Base-by-base conservation (phyloP, 1,139 yeast genomes). In the Lodderomyces pseudojiufengensis region DNA sequence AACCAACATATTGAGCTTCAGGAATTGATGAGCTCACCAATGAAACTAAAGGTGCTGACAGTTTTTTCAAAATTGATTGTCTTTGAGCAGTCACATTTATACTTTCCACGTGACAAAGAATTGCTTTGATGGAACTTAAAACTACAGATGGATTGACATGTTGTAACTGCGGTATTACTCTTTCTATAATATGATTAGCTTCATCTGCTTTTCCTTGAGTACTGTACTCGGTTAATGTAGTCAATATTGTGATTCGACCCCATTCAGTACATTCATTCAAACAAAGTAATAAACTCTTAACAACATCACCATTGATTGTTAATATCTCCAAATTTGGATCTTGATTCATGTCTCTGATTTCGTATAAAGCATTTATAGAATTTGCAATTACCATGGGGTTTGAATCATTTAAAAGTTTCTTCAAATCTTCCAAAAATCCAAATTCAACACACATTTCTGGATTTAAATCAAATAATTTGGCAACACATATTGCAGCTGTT, bases 331-430 rank as follows among this genome's bases (percentile, higher is more conserved):
- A 57, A 37, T 63, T 57, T 39, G 85, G 76, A 49, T 84, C 81
- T 5, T 43, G 48, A 47, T 63, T 64, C 58, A 81, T 65, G 43
- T 80, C 86, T 50, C 78, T 79, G 47, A 87, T 84, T 59, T 92
- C 97, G 27, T 84, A 78, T 39, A 92, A 70, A 0, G 97, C 84
- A 34, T 84, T 80, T 31, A 92, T 80, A 0, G 97, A 88, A 57
- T 94, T 94, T 24, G 97, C 96, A 29, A 86, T 87, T 25, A 92
- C 99, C 94, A 90, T 88, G 32, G 97, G 97, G 56, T 94, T 94
- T 7, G 92, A 66, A 58, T 94, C 98, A 42, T 79, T 81, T 27
- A 92, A 72, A 43, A 94, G 63, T n/a, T 68, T 71, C 45, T 82
- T 70, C 46, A 94, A 68, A 44, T 73, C 76, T 28, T 78, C 80